Evolutionary conservation across 495 filamentous ascomycete genomes (phyloP).

Genomic region (Annulohypoxylon nitens): DNA sequence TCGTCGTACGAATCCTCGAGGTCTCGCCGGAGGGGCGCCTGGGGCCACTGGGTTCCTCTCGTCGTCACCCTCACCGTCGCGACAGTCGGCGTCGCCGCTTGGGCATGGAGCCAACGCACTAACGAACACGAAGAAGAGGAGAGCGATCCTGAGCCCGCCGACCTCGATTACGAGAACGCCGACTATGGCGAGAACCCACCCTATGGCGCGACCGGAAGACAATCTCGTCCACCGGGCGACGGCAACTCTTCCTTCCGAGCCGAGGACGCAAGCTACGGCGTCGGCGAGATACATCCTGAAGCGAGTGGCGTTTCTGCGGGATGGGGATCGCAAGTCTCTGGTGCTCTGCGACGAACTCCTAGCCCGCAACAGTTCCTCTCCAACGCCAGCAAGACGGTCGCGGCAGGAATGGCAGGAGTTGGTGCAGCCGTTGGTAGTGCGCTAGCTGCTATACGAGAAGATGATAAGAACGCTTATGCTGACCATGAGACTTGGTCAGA

Average conservation of each 20-base stretch:
- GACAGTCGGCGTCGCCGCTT: constrained; percentile 84
- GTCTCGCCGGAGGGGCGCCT: constrained; percentile 74
- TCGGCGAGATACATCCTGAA: constrained; percentile 53
- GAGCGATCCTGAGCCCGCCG: constrained; percentile 53
- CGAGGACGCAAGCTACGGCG: constrained; percentile 53
- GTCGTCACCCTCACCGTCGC: constrained; percentile 87
- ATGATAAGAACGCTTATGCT: constrained; percentile 81
- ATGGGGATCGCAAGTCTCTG: constrained; percentile 82
- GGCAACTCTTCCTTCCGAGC: constrained; percentile 49
- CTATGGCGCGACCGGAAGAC: constrained; percentile 61
- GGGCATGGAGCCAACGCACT: constrained; percentile 90
- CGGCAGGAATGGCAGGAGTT: constrained; percentile 85
- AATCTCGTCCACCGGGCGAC: constrained; percentile 58
- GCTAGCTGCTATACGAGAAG: constrained; percentile 87
- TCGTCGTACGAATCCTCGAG: constrained; percentile 78
- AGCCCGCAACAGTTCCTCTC: constrained; percentile 91
- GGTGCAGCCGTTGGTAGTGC: constrained; percentile 81
- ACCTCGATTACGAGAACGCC: constrained; percentile 65
- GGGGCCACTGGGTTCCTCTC: constrained; percentile 87
- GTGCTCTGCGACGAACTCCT: constrained; percentile 85
- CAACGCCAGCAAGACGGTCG: constrained; percentile 79
- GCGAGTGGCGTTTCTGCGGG: constrained; percentile 57
- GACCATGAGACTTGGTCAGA: constrained; percentile 90
- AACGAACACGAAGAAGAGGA: constrained; percentile 75
- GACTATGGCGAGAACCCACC: constrained; percentile 66